phyloP scores from a whole-genome alignment of 2,329 filamentous ascomycete genomes.

The Fusarium camptoceras region DNA sequence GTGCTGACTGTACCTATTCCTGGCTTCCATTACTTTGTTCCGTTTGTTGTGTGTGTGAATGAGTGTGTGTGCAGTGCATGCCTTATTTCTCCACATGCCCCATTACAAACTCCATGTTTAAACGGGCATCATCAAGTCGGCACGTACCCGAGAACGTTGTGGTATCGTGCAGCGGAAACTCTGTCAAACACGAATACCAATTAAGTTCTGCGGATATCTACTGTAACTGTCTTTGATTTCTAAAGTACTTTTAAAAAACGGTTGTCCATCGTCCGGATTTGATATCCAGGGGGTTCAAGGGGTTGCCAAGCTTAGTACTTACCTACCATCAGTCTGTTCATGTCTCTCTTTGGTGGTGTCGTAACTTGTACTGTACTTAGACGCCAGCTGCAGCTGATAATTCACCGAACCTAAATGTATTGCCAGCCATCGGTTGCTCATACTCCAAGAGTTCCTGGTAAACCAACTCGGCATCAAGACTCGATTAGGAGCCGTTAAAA shows the following conservation, averaged over 20 bases:
- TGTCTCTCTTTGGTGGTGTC: background rate
- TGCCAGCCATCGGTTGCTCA: background rate
- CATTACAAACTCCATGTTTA: conserved; percentile 2
- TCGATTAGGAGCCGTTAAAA: background rate
- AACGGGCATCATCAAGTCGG: conserved; percentile 12
- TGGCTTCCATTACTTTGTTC: conserved; percentile 1
- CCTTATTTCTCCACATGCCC: conserved; percentile 23
- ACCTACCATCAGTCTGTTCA: background rate
- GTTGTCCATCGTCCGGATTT: background rate
- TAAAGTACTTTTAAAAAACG: background rate
- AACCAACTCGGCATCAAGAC: background rate
- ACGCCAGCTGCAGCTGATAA: background rate
- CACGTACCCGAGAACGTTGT: conserved; percentile 24
- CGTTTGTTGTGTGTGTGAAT: conserved; percentile 2
- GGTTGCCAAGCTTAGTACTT: conserved; percentile 11
- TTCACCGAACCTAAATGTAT: background rate
- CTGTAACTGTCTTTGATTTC: background rate
- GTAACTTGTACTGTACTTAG: background rate
- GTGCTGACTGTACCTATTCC: background rate
- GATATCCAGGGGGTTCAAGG: background rate
- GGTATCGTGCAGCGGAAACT: conserved; percentile 9
- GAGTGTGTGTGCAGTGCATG: background rate
- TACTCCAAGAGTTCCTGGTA: background rate
- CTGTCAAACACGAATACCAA: background rate
- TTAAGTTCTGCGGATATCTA: background rate